phyloP scores from a whole-genome alignment of 1,284 basidiomycete species.

The Trichosporon coremiiforme region DNA sequence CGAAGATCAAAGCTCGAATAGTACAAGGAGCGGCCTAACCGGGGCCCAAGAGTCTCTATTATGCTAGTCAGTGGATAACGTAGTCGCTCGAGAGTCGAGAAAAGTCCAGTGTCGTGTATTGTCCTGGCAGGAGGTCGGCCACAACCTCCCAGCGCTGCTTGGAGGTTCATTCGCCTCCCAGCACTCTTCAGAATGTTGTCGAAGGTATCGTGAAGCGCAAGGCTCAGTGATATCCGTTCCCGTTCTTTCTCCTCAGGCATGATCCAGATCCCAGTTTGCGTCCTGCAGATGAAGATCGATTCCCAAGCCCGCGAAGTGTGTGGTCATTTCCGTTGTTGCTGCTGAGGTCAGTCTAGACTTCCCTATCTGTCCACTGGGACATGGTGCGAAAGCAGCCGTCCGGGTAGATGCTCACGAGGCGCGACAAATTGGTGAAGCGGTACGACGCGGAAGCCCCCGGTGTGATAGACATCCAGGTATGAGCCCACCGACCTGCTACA shows the following conservation, averaged over 20 bases:
- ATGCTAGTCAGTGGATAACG: neutral
- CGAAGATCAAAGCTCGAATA: slow-evolving; percentile 7
- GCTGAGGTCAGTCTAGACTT: neutral
- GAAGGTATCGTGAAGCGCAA: neutral
- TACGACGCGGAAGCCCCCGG: neutral
- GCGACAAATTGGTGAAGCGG: slow-evolving; percentile 4
- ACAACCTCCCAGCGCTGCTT: neutral
- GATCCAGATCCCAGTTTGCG: slow-evolving; percentile 10
- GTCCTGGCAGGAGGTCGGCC: neutral
- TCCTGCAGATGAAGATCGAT: neutral
- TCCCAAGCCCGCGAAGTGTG: slow-evolving; percentile 4
- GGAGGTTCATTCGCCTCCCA: neutral
- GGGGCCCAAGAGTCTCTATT: neutral
- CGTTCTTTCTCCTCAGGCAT: neutral
- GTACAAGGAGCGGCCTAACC: slow-evolving; percentile 8
- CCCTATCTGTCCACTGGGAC: neutral
- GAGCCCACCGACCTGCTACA: neutral
- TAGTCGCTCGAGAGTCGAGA: slow-evolving; percentile 2
- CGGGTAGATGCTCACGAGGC: neutral
- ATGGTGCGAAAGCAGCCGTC: too few relatives aligned
- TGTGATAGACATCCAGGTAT: slow-evolving; percentile 13
- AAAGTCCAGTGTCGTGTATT: slow-evolving; percentile 17
- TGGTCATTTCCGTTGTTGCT: slow-evolving; percentile 3
- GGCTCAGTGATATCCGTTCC: neutral
- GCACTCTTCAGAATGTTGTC: neutral